Evolutionary conservation across 2,329 filamentous ascomycete genomes (phyloP), one percentile per base, ranked within the genome.

Genomic region (Stagonosporopsis tanaceti): DNA sequence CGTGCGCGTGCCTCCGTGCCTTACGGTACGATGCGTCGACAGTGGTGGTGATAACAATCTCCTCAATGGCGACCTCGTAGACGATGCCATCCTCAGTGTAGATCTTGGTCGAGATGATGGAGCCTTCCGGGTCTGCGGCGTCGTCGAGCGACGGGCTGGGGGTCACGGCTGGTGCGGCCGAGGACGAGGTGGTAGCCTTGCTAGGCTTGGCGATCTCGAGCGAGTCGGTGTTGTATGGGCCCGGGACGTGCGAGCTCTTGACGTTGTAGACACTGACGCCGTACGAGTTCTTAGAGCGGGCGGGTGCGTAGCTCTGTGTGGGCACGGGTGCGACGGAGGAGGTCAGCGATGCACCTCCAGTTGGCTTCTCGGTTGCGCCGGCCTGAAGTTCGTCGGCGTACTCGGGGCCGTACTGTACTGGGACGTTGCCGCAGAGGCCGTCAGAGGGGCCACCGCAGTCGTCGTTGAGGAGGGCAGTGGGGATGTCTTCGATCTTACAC

Each of bases 401-500:
- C 38, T 67, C 74, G 20, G 79, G 80, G 24, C 80, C 80, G 54
- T 73, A 72, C 66, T 81, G 79, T 45, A 82, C 67, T n/a, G 78
- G 77, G n/a, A 81, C 77, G 57, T 85, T 82, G 40, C 92, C 91
- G 5, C 92, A 92, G 20, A 96, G 84, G 40, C 81, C 79, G 12
- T 80, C 73, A 51, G 86, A 76, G 6, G 84, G 80, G 9, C 86
- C 84, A 2, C 75, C 65, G 47, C 86, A 83, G 67, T 92, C 78
- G 59, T 96, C 92, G 8, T 79, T 61, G 1, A 74, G 70, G 20
- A 95, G 74, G 0, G 70, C 64, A 0, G 76, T 60, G 3, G 90
- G 89, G 1, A 88, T 60, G n/a, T 62, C 41, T 0, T 84, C 71
- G 70, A 94, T 84, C 47, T 81, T 80, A 80, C 93, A 96, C 56